Percentiles rank a stretch among this genome's conserved stretches.
These are phyloP conservation scores for Populus hybrid DNA, from an alignment of 441 rosid species.

Conservation along the genomic window DNA sequence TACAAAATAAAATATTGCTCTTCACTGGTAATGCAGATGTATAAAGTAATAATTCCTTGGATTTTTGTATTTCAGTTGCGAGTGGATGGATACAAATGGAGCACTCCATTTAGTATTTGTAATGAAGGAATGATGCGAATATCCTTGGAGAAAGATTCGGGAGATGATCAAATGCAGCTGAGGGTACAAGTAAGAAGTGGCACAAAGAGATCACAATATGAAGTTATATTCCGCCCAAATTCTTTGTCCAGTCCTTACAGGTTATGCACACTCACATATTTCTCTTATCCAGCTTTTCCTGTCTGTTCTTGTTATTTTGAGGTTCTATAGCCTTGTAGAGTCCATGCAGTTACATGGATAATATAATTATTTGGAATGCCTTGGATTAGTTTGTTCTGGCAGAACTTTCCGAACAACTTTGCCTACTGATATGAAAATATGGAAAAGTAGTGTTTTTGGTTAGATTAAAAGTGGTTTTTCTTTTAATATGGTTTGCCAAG, in stretches of 20 bases:
- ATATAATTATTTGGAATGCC: not conserved
- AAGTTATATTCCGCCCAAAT: constrained; percentile 91
- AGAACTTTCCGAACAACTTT: not conserved
- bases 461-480: not conserved
- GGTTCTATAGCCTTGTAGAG: not conserved
- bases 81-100: constrained; percentile 82
- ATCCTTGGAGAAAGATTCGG: constrained; percentile 54
- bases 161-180: constrained; percentile 52
- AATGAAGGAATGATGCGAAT: constrained; percentile 85
- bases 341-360: not conserved
- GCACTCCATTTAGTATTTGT: constrained; percentile 79
- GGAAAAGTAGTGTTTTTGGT: not conserved
- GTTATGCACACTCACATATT: constrained; percentile 28
- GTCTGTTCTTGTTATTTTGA: constrained; percentile 2
- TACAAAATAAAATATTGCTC: not conserved
- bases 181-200: constrained; percentile 94
- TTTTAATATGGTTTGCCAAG: not conserved
- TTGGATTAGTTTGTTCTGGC: not conserved
- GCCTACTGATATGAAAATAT: not conserved
- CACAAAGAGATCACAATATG: constrained; percentile 82
- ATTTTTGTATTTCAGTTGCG: constrained; percentile 53
- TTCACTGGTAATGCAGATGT: not conserved
- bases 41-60: not conserved
- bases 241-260: constrained; percentile 93
- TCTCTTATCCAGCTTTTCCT: not conserved